Conservation (phyloP, 116 monocot species). For the Papilionanthe hybrid region DNA sequence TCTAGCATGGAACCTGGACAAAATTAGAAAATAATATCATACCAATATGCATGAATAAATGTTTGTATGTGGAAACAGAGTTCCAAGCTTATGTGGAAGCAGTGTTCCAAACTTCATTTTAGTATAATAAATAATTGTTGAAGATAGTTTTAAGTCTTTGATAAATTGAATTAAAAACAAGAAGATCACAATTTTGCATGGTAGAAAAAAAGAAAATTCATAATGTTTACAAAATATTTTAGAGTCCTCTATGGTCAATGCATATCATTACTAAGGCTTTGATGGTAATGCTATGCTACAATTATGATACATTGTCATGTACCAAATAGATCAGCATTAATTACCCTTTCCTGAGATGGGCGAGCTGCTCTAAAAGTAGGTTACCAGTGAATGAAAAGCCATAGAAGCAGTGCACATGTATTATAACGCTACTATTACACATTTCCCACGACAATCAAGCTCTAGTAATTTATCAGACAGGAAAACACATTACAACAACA, state of each 20-base stretch:
- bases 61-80: background rate
- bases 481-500: background rate
- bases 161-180: background rate
- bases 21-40: background rate
- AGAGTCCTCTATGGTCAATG: background rate
- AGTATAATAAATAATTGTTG: background rate
- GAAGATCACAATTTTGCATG: background rate
- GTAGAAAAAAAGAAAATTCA: background rate
- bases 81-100: background rate
- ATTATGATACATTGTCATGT: background rate
- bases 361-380: background rate
- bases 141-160: background rate
- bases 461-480: background rate
- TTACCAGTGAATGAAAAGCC: background rate
- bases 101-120: background rate
- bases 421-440: background rate
- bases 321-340: background rate
- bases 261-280: background rate
- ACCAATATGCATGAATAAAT: background rate
- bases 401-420: background rate
- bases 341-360: background rate
- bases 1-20: constrained; percentile 88
- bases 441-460: background rate
- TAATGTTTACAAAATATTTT: background rate
- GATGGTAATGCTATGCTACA: background rate